Conservation (phyloP, 805 yeast genomes). For the Pichia ethanolica region DNA sequence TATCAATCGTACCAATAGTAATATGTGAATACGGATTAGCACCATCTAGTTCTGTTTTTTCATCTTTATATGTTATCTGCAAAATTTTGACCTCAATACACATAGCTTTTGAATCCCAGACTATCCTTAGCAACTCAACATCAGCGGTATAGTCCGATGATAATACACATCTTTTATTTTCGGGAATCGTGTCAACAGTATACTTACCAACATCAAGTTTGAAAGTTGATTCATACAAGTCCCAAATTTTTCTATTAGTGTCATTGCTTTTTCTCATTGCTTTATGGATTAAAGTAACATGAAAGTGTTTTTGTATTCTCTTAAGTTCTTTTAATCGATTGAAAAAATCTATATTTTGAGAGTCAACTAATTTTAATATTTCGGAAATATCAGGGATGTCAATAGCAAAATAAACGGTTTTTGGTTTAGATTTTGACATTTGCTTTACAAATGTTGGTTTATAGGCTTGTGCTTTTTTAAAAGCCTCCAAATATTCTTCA, state of each 20-base stretch:
- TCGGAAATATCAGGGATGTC: constrained; percentile 19
- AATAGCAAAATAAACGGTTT: constrained; percentile 43
- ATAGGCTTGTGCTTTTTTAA: constrained; percentile 44
- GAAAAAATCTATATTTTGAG: constrained; percentile 1
- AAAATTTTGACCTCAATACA: constrained; percentile 37
- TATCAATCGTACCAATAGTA: constrained; percentile 57
- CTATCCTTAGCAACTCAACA: constrained; percentile 36
- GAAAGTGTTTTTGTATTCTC: constrained; percentile 49
- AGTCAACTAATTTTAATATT: neutral
- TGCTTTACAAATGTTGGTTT: constrained; percentile 43
- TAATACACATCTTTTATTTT: constrained; percentile 8
- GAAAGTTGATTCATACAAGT: constrained; percentile 9
- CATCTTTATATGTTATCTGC: too few relatives aligned
- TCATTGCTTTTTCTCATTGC: constrained; percentile 14
- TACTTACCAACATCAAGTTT: neutral
- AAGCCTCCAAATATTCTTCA: constrained; percentile 37
- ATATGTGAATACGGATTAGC: constrained; percentile 54
- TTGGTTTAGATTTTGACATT: constrained; percentile 12
- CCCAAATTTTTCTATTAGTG: constrained; percentile 14
- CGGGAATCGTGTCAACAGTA: neutral
- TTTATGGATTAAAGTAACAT: constrained; percentile 58
- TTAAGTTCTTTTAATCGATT: constrained; percentile 20
- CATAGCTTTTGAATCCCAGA: constrained; percentile 45
- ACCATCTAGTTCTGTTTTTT: neutral
- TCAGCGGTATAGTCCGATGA: constrained; percentile 25